phyloP scores from a whole-genome alignment of 2,329 filamentous ascomycete genomes.

The Fusarium haematococcum region DNA sequence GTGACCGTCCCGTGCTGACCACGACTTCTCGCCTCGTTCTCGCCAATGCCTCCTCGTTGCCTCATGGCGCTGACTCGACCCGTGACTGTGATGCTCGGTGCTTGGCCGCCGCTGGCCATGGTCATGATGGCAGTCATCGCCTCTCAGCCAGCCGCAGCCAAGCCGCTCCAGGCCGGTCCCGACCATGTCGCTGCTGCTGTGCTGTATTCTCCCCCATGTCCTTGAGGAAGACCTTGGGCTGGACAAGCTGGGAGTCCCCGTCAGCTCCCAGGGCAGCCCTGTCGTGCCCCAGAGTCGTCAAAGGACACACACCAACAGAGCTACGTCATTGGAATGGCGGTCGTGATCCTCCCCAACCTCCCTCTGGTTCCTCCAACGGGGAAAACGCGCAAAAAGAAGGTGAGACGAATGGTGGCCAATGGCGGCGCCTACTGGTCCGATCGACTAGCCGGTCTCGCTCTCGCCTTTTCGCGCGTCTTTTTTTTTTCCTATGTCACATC shows the following conservation, averaged over 20 bases:
- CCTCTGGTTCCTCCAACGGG: slow-evolving; percentile 9
- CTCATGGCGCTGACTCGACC: not conserved
- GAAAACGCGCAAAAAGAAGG: slow-evolving; percentile 23
- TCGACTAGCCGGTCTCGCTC: slow-evolving; percentile 15
- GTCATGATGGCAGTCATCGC: slow-evolving; percentile 34
- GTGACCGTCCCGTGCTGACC: slow-evolving; percentile 28
- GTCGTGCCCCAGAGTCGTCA: slow-evolving; percentile 37
- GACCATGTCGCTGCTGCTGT: slow-evolving; percentile 20
- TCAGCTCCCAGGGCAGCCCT: slow-evolving; percentile 38
- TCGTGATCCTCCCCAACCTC: slow-evolving; percentile 34
- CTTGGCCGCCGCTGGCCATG: slow-evolving; percentile 29
- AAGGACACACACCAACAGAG: slow-evolving; percentile 19
- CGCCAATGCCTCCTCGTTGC: slow-evolving; percentile 13
- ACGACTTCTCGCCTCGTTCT: slow-evolving; percentile 9
- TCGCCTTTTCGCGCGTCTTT: slow-evolving; percentile 15
- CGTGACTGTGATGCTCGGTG: not conserved
- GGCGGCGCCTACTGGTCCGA: slow-evolving; percentile 16
- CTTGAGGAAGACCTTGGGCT: slow-evolving; percentile 4
- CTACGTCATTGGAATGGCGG: slow-evolving; percentile 43
- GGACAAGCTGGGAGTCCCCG: slow-evolving; percentile 17
- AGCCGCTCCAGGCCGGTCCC: slow-evolving; percentile 33
- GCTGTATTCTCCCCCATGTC: not conserved
- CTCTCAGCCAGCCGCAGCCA: slow-evolving; percentile 28
- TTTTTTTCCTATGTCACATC: slow-evolving; percentile 17
- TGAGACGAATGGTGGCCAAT: slow-evolving; percentile 40